Conservation (phyloP, 805 yeast genomes). For the Kluyveromyces dobzhanskii region DNA sequence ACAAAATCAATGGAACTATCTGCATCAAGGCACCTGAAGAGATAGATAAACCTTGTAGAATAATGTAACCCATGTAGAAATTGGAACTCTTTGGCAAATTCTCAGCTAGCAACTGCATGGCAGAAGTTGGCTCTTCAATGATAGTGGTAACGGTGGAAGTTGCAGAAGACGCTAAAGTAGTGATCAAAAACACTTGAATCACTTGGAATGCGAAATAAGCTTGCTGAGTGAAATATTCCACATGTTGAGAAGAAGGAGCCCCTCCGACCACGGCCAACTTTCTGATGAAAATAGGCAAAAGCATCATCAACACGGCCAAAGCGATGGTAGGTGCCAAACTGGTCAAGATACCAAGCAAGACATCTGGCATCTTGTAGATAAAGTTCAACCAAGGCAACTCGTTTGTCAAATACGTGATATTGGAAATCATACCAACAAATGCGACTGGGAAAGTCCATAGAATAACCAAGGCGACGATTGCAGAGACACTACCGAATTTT, state of each 20-base stretch:
- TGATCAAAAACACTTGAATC: constrained; percentile 61
- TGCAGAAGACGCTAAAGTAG: constrained; percentile 65
- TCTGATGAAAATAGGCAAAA: constrained; percentile 59
- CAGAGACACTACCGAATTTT: constrained; percentile 41
- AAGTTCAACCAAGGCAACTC: constrained; percentile 47
- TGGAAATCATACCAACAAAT: constrained; percentile 67
- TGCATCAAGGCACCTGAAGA: constrained; percentile 62
- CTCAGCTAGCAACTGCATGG: constrained; percentile 52
- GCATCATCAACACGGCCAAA: constrained; percentile 55
- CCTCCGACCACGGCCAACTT: constrained; percentile 55
- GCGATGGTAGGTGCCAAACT: constrained; percentile 62
- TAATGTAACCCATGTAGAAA: constrained; percentile 59
- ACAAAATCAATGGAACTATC: constrained; percentile 48
- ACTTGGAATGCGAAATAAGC: constrained; percentile 64
- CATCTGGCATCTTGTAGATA: constrained; percentile 46
- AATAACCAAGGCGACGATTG: constrained; percentile 46
- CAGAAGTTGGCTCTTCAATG: constrained; percentile 47
- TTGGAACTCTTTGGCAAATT: constrained; percentile 68
- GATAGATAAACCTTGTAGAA: constrained; percentile 59
- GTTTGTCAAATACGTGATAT: constrained; percentile 52
- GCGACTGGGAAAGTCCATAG: constrained; percentile 77
- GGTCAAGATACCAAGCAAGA: constrained; percentile 54
- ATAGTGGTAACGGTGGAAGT: constrained; percentile 58
- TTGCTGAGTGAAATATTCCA: constrained; percentile 59
- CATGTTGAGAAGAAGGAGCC: constrained; percentile 43